Percentiles rank a stretch among this genome's conserved stretches.
Evolutionary conservation across 179 eudicot species (phyloP).

Genomic region (Vitellaria paradoxa): DNA sequence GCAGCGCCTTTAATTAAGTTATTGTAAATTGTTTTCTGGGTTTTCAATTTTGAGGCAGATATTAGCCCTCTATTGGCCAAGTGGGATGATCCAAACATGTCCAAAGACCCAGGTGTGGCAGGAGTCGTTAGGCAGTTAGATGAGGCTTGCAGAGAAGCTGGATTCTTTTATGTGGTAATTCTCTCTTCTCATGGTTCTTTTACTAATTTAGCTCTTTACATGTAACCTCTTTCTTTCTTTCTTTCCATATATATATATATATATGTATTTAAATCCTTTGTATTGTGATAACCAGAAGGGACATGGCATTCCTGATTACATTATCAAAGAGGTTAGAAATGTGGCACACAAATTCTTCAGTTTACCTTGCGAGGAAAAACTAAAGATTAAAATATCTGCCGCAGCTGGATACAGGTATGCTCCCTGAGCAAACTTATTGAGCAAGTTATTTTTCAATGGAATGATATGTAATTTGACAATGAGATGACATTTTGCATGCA

Average conservation of each 20-base stretch:
- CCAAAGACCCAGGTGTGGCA: conserved; percentile 51
- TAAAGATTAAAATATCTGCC: conserved; percentile 70
- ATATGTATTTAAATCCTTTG: not conserved
- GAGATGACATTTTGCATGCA: conserved; percentile 32
- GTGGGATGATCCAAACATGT: conserved; percentile 60
- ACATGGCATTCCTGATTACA: conserved; percentile 73
- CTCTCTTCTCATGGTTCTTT: not conserved
- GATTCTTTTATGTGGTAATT: conserved; percentile 91
- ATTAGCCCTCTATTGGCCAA: conserved; percentile 60
- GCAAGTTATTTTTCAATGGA: not conserved
- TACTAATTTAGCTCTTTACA: no score
- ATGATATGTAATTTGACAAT: conserved; percentile 1
- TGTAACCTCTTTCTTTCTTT: no score
- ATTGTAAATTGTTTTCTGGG: not conserved
- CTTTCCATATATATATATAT: no score
- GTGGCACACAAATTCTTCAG: conserved; percentile 61
- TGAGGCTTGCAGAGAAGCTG: conserved; percentile 84
- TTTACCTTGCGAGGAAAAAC: conserved; percentile 75
- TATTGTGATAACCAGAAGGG: conserved; percentile 54
- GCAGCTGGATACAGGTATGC: conserved; percentile 83
- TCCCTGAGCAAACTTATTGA: not conserved
- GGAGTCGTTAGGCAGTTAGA: conserved; percentile 68
- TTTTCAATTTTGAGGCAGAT: conserved; percentile 38
- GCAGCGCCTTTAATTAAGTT: no score
- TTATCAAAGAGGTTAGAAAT: conserved; percentile 58